Percentiles rank a stretch among this genome's conserved stretches.
phyloP scores from a whole-genome alignment of 371 early-diverging fungal species.

The Mucor racemosus region DNA sequence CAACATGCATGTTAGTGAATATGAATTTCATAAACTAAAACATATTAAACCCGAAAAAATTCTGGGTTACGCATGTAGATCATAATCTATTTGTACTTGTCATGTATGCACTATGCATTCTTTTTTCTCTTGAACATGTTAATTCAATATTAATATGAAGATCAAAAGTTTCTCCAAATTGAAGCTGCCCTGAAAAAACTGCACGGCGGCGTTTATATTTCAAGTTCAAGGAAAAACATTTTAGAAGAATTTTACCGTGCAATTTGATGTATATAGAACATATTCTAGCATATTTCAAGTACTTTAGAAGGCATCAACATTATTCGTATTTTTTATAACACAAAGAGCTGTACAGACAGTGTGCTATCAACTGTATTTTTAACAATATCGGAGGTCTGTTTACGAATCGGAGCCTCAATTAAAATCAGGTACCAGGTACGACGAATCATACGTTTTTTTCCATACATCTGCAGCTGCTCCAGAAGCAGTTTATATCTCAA shows the following conservation, averaged over 20 bases:
- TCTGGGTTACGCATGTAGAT: not conserved
- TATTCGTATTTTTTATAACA: not conserved
- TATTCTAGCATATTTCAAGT: too few species aligned
- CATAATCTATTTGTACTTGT: not conserved
- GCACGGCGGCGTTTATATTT: not conserved
- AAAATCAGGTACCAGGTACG: not conserved
- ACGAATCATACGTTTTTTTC: not conserved
- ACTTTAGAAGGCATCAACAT: too few species aligned
- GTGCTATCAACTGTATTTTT: not conserved
- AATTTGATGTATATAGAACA: too few species aligned
- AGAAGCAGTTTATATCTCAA: too few species aligned
- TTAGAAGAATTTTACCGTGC: too few species aligned
- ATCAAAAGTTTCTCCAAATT: not conserved
- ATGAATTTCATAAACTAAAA: not conserved
- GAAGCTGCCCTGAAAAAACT: not conserved
- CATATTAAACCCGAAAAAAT: not conserved
- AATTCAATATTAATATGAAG: not conserved
- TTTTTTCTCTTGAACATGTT: not conserved
- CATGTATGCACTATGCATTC: not conserved
- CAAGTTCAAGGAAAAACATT: too few species aligned
- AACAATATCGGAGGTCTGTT: not conserved
- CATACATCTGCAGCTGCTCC: too few species aligned
- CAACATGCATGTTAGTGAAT: not conserved
- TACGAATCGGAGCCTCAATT: not conserved
- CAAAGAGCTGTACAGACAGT: not conserved